These are phyloP conservation scores for Aureobasidium musti DNA, from an alignment of 2,329 filamentous ascomycete genomes.

Conservation along the genomic window DNA sequence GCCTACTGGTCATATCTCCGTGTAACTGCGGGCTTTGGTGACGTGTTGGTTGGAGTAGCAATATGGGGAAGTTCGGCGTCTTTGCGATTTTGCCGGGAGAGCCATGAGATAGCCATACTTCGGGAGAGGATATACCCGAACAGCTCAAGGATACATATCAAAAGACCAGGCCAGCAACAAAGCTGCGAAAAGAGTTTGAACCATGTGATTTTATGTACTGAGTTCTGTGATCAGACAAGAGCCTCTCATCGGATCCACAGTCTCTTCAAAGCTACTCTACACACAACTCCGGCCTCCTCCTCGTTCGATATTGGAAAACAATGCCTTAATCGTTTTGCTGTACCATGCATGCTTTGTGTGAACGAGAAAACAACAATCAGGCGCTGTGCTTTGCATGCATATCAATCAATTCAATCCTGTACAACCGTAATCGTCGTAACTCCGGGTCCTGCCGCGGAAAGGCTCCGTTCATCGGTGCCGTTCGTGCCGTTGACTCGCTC, in stretches of 20 bases:
- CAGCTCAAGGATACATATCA: too few relatives aligned
- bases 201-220: not conserved
- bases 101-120: too few relatives aligned
- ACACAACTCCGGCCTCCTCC: not conserved
- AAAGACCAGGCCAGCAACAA: not conserved
- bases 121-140: not conserved
- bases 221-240: not conserved
- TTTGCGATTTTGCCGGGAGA: not conserved
- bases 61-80: slow-evolving; percentile 3
- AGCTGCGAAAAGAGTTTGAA: not conserved
- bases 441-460: slow-evolving; percentile 28
- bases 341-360: slow-evolving; percentile 11
- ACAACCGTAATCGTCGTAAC: slow-evolving; percentile 29
- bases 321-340: not conserved
- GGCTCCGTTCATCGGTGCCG: slow-evolving; percentile 1
- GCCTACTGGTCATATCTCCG: not conserved
- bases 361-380: slow-evolving; percentile 11
- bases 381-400: slow-evolving; percentile 27
- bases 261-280: slow-evolving; percentile 14
- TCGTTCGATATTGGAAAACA: not conserved
- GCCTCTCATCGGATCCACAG: not conserved
- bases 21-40: slow-evolving; percentile 1
- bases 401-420: slow-evolving; percentile 25
- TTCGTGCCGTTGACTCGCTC: slow-evolving; percentile 26
- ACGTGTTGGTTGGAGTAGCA: not conserved